Percentiles rank a stretch among this genome's conserved stretches.
Evolutionary conservation across 129 eudicot species (phyloP).

Genomic region (Pseudognaphalium luteoalbum): DNA sequence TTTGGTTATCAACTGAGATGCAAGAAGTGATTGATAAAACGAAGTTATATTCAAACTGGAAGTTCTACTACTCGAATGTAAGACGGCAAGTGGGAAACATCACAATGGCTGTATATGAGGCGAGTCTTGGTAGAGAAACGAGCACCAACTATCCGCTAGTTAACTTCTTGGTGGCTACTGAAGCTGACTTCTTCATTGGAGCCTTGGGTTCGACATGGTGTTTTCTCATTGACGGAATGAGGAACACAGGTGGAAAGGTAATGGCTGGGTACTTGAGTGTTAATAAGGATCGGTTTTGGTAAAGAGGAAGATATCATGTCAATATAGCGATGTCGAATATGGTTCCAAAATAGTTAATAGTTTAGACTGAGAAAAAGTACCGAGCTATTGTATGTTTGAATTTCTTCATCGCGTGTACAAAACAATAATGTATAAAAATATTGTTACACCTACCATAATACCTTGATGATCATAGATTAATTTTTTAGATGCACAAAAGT

Average conservation of each 20-base stretch:
- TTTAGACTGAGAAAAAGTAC: slow-evolving; percentile 21
- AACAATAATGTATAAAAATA: slow-evolving; percentile 15
- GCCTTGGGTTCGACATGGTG: slow-evolving; percentile 99
- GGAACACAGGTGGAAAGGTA: slow-evolving; percentile 96
- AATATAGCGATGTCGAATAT: slow-evolving; percentile 1
- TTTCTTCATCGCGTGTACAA: slow-evolving; percentile 19
- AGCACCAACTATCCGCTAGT: slow-evolving; percentile 95
- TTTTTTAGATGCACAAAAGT: neutral
- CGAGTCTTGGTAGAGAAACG: slow-evolving; percentile 64
- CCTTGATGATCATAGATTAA: neutral
- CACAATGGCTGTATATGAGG: slow-evolving; percentile 88
- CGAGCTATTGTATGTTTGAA: slow-evolving; percentile 12
- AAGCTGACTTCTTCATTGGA: slow-evolving; percentile 88
- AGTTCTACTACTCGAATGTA: slow-evolving; percentile 77
- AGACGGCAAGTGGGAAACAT: slow-evolving; percentile 78
- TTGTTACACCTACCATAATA: neutral
- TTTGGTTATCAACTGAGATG: slow-evolving; percentile 99
- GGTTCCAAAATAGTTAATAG: slow-evolving; percentile 5
- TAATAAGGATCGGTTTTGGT: slow-evolving; percentile 97
- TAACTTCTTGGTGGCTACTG: slow-evolving; percentile 93
- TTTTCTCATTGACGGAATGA: slow-evolving; percentile 95
- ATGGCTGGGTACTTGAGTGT: slow-evolving; percentile 98
- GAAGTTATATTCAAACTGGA: slow-evolving; percentile 55
- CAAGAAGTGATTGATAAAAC: slow-evolving; percentile 79
- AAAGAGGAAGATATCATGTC: neutral